Conservation (phyloP, 2,329 filamentous ascomycete genomes). For the Neofusicoccum laricinum region DNA sequence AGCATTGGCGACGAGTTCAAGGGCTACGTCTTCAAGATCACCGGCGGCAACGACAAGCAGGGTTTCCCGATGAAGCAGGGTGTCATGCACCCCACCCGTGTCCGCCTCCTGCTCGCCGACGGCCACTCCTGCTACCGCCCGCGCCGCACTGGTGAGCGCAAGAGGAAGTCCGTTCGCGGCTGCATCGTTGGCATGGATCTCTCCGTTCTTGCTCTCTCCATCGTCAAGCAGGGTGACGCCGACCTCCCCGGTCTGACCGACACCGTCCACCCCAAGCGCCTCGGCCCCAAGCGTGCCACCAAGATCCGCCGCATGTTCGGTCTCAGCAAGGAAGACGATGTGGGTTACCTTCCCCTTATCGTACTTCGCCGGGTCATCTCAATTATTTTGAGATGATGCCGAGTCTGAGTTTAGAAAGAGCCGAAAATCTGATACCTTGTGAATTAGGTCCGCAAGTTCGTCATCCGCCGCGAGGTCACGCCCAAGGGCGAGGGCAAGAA, state of each 20-base stretch:
- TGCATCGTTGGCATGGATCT: slow-evolving; percentile 98
- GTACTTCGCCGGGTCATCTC: slow-evolving; percentile 30
- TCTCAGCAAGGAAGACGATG: slow-evolving; percentile 99
- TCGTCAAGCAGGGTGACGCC: slow-evolving; percentile 96
- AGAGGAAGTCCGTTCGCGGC: slow-evolving; percentile 98
- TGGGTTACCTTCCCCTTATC: slow-evolving; percentile 59
- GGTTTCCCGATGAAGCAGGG: slow-evolving; percentile 99
- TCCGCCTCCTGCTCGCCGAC: slow-evolving; percentile 90
- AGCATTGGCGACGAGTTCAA: slow-evolving; percentile 98
- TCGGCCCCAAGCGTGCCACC: slow-evolving; percentile 98
- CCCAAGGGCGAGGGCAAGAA: slow-evolving; percentile 97
- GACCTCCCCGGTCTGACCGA: slow-evolving; percentile 97
- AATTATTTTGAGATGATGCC: slow-evolving; percentile 52
- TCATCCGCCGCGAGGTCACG: slow-evolving; percentile 97
- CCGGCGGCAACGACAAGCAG: slow-evolving; percentile 99
- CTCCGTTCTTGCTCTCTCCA: slow-evolving; percentile 86
- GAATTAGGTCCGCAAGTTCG: slow-evolving; percentile 92
- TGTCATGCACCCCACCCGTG: slow-evolving; percentile 98
- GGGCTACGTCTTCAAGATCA: slow-evolving; percentile 99
- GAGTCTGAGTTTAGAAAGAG: slow-evolving; percentile 22
- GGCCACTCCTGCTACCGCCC: slow-evolving; percentile 99
- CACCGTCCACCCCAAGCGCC: slow-evolving; percentile 96
- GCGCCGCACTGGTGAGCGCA: slow-evolving; percentile 96
- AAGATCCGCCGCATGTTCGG: slow-evolving; percentile 99
- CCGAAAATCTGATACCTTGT: slow-evolving; percentile 47